These are phyloP conservation scores for Colletotrichum euphorbiae DNA, from an alignment of 2,329 filamentous ascomycete species.

Conservation along the genomic window DNA sequence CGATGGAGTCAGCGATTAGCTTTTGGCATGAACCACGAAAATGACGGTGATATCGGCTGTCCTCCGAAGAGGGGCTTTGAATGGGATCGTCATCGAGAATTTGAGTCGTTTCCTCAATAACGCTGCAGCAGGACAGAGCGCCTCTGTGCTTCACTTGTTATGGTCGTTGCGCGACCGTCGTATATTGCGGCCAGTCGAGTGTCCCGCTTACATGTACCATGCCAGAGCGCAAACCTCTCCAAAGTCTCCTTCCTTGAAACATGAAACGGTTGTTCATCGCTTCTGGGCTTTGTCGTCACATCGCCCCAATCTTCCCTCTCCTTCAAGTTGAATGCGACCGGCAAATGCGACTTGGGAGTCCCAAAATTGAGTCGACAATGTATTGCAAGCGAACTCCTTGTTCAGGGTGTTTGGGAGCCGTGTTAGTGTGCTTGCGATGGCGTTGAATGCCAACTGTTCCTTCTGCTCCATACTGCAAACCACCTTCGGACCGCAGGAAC, in stretches of 20 bases:
- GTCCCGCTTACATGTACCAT: neutral
- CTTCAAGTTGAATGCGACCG: conserved; percentile 15
- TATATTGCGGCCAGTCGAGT: neutral
- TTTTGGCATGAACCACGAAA: conserved; percentile 4
- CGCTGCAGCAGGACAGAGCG: neutral
- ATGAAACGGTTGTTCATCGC: conserved; percentile 22
- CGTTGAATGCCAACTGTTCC: neutral
- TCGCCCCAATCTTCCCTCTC: conserved; percentile 3
- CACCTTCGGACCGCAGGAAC: neutral
- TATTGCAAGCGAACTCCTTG: conserved; percentile 22
- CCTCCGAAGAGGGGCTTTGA: conserved; percentile 4
- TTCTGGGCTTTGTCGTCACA: conserved; percentile 10
- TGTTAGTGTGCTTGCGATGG: conserved; percentile 12
- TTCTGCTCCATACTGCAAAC: neutral
- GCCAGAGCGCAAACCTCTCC: neutral
- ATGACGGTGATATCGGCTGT: conserved; percentile 17
- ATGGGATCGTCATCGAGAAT: conserved; percentile 11
- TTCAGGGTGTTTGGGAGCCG: neutral
- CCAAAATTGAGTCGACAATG: conserved; percentile 8
- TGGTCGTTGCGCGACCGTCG: neutral
- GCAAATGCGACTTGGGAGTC: conserved; percentile 11
- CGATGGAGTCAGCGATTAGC: conserved; percentile 24
- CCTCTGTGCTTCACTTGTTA: neutral
- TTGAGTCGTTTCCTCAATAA: neutral
- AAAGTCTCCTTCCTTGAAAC: neutral